Percentiles rank a stretch among this genome's conserved stretches.
Evolutionary conservation across 176 grass and related monocot species (phyloP).

Genomic region (Oryza glumipatula): DNA sequence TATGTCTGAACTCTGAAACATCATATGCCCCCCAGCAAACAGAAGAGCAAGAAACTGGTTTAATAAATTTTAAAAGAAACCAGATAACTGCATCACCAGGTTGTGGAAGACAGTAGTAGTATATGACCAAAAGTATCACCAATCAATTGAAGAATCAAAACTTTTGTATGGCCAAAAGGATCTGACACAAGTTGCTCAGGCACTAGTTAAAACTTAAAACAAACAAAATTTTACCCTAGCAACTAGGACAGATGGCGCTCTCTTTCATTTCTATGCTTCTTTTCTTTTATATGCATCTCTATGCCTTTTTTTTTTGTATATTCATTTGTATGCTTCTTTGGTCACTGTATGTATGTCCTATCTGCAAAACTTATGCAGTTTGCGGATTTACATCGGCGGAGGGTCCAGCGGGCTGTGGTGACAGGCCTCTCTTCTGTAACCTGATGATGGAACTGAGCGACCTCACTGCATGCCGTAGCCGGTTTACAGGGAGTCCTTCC

Average conservation of each 20-base stretch:
- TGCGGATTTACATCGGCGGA: slow-evolving; percentile 27
- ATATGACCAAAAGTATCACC: no score
- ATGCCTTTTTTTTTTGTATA: neutral
- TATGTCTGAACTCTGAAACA: no score
- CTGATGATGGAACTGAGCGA: slow-evolving; percentile 47
- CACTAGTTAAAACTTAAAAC: neutral
- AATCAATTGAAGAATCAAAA: neutral
- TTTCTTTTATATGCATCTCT: slow-evolving; percentile 2
- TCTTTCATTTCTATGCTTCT: slow-evolving; percentile 5
- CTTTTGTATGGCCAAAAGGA: neutral
- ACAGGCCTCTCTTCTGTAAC: slow-evolving; percentile 45
- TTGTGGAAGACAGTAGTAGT: no score
- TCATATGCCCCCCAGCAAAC: no score
- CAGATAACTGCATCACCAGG: no score
- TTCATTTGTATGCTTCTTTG: neutral
- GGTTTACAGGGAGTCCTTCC: slow-evolving; percentile 46
- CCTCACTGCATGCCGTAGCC: slow-evolving; percentile 41
- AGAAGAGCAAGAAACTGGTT: no score
- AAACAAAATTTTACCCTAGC: slow-evolving; percentile 30
- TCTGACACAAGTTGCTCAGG: slow-evolving; percentile 17
- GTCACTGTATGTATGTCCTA: neutral
- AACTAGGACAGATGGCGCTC: slow-evolving; percentile 28
- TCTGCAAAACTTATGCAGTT: neutral
- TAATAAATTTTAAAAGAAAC: no score
- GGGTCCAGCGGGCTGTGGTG: slow-evolving; percentile 7